Base-by-base conservation (phyloP, 1,139 yeast species). In the Geotrichum klebahnii region DNA sequence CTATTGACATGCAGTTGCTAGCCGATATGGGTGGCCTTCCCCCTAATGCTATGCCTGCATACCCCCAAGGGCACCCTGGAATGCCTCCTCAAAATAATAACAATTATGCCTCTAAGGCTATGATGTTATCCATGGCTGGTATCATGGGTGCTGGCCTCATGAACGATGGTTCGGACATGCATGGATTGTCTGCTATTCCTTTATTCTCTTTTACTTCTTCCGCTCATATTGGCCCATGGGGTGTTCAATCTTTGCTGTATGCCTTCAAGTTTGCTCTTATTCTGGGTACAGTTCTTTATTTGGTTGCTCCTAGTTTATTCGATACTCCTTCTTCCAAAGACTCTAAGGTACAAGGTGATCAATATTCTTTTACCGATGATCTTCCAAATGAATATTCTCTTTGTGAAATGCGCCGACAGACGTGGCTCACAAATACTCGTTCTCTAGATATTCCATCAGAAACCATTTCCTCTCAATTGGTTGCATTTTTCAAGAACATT, bases 101-200 rank as follows among this genome's bases (percentile, higher is more conserved):
- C 31, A 52, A 41, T 33, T 49, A 51, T 37, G 57, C 63, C 37
- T 59, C 67, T 34, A 67, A 67, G 53, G 61, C 63, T 20, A 63
- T 69, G 62, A 61, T 69, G 63, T 64, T 68, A 37, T 60, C 70
- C 6, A 67, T 69, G 67, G 72, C 72, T 5, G 72, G 71, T 9
- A 55, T 68, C 55, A 65, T 68, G 65, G 69, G 64, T 20, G 61
- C 70, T 8, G 65, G 68, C 33, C 57, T 67, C 53, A 61, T 66
- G 59, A 46, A 51, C 24, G 66, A 65, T 24, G 59, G 57, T 39
- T 55, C 51, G 9, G 59, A 58, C 44, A 48, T 62, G 20, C 64
- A 61, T 9, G 69, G 69, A 5, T 57, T 68, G 12, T 59, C 68
- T 12, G 63, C 63, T 12, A 28, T 67, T 14, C 71, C 71, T 9